These are phyloP conservation scores for Phalaenopsis hybrid DNA, from an alignment of 116 monocot species.

Conservation along the genomic window DNA sequence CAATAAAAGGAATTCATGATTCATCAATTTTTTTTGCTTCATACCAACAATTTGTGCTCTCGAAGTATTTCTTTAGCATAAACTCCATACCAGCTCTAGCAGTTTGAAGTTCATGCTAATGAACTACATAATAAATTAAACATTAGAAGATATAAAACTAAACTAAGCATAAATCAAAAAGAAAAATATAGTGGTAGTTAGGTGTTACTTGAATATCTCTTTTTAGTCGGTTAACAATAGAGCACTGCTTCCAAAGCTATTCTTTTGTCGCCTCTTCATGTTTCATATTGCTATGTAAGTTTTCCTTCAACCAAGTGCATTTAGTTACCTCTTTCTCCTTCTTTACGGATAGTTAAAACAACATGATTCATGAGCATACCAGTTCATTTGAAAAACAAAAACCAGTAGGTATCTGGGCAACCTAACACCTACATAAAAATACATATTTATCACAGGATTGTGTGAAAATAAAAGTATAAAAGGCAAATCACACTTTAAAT, in stretches of 20 bases:
- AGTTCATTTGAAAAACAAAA: not conserved
- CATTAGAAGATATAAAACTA: not conserved
- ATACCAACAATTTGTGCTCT: slow-evolving; percentile 74
- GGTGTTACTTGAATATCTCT: slow-evolving; percentile 58
- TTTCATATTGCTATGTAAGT: not conserved
- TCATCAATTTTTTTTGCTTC: not conserved
- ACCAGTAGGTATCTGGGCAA: not conserved
- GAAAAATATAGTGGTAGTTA: not conserved
- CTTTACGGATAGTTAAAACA: slow-evolving; percentile 10
- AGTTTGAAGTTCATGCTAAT: slow-evolving; percentile 41
- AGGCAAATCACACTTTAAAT: slow-evolving; percentile 35
- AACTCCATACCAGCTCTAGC: slow-evolving; percentile 62
- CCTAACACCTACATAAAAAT: not conserved
- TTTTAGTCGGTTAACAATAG: slow-evolving; percentile 54
- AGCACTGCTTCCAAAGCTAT: slow-evolving; percentile 33
- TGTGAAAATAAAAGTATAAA: not conserved
- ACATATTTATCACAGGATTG: not conserved
- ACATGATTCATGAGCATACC: not conserved
- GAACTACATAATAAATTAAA: slow-evolving; percentile 34
- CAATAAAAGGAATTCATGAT: not conserved
- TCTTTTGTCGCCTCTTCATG: slow-evolving; percentile 34
- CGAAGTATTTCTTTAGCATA: slow-evolving; percentile 64
- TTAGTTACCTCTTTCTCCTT: slow-evolving; percentile 38
- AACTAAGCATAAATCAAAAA: not conserved
- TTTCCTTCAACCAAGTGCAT: slow-evolving; percentile 21